phyloP scores from a whole-genome alignment of 2,329 filamentous ascomycete species.

The Colletotrichum phormii region DNA sequence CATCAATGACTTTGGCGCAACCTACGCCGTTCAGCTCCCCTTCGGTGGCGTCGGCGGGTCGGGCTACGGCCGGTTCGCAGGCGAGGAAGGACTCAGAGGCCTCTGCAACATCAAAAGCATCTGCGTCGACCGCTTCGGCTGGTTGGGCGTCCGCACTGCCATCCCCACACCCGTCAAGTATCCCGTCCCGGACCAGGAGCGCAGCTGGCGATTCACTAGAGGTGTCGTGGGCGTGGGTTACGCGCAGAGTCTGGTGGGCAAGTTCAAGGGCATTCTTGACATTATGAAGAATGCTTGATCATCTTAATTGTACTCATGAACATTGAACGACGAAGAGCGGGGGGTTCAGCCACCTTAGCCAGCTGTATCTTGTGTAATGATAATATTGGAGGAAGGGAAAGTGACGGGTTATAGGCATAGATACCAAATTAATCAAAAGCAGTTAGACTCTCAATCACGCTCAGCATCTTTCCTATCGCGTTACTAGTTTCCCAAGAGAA shows the following conservation, averaged over 20 bases:
- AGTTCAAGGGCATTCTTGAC: constrained; percentile 53
- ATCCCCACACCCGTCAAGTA: constrained; percentile 88
- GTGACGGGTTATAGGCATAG: neutral
- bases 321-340: neutral
- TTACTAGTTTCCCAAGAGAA: no score
- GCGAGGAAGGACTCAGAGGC: constrained; percentile 85
- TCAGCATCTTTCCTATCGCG: neutral
- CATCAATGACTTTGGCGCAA: constrained; percentile 94
- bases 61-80: constrained; percentile 93
- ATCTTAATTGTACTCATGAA: neutral
- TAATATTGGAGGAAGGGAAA: neutral
- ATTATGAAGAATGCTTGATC: constrained; percentile 56
- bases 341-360: no score
- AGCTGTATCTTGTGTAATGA: neutral
- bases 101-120: constrained; percentile 91
- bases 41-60: constrained; percentile 93
- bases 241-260: constrained; percentile 53
- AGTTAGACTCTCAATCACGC: neutral
- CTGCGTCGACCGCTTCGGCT: constrained; percentile 78
- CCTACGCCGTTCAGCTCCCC: constrained; percentile 92
- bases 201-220: constrained; percentile 74
- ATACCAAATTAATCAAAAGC: constrained; percentile 2
- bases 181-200: constrained; percentile 74
- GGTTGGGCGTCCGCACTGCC: constrained; percentile 74
- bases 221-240: constrained; percentile 73